phyloP scores from a whole-genome alignment of 352 stramenopile species.

The Thalassiosira mediterranea region DNA sequence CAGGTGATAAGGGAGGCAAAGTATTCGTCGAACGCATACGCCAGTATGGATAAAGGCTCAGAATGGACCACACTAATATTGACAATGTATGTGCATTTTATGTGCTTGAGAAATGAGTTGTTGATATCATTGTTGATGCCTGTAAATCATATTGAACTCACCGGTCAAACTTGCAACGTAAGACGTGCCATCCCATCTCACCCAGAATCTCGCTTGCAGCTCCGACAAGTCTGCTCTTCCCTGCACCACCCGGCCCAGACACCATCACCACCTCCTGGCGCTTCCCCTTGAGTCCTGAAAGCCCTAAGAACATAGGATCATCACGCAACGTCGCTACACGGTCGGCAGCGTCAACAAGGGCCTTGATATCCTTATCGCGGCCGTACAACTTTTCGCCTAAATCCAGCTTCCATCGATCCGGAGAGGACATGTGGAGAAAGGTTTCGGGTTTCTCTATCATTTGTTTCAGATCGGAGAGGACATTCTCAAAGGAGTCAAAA shows the following conservation, averaged over 20 bases:
- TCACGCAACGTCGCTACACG: background rate
- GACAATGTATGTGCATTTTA: too few relatives aligned
- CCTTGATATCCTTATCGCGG: slow-evolving; percentile 23
- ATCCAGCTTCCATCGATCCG: slow-evolving; percentile 23
- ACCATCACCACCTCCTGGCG: slow-evolving; percentile 30
- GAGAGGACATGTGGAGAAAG: slow-evolving; percentile 36
- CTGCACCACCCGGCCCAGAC: slow-evolving; percentile 19
- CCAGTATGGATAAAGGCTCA: too few relatives aligned
- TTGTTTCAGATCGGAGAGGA: slow-evolving; percentile 39
- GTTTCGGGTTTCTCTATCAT: slow-evolving; percentile 39
- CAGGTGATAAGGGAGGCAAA: too few relatives aligned
- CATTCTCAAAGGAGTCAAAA: slow-evolving; percentile 38
- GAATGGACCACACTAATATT: too few relatives aligned
- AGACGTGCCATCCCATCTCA: slow-evolving; percentile 33
- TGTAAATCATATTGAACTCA: too few relatives aligned
- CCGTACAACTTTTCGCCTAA: slow-evolving; percentile 46
- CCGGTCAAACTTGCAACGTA: too few relatives aligned
- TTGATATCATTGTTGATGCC: too few relatives aligned
- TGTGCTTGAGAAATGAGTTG: too few relatives aligned
- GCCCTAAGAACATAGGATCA: slow-evolving; percentile 26
- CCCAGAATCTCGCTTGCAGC: slow-evolving; percentile 12
- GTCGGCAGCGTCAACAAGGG: slow-evolving; percentile 30
- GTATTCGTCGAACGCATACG: too few relatives aligned
- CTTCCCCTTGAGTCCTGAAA: background rate
- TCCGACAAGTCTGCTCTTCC: slow-evolving; percentile 37